Conservation (phyloP, 2,329 filamentous ascomycete genomes). For the Fusarium sambucinum region DNA sequence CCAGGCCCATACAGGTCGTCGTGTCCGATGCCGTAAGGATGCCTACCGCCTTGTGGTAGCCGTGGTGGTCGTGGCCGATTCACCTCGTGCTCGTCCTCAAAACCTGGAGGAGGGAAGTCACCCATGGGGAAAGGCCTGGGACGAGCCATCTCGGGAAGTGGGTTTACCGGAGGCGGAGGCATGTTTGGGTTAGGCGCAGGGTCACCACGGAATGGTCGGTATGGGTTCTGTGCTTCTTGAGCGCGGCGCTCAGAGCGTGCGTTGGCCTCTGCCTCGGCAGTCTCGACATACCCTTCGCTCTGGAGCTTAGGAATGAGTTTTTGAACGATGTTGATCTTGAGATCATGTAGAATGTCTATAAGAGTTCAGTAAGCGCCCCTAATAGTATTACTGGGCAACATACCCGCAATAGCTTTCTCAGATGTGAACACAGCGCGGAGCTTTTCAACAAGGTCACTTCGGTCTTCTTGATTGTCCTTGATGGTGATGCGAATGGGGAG, state of each 20-base stretch:
- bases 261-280: slow-evolving; percentile 58
- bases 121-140: slow-evolving; percentile 73
- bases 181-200: slow-evolving; percentile 68
- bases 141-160: slow-evolving; percentile 68
- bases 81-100: slow-evolving; percentile 93
- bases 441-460: slow-evolving; percentile 61
- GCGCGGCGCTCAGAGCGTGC: slow-evolving; percentile 57
- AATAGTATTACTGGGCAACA: slow-evolving; percentile 1
- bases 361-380: not conserved
- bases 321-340: slow-evolving; percentile 86
- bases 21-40: slow-evolving; percentile 80
- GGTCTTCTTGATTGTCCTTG: slow-evolving; percentile 61
- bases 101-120: slow-evolving; percentile 87
- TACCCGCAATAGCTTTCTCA: slow-evolving; percentile 69
- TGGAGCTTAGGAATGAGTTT: slow-evolving; percentile 82
- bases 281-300: slow-evolving; percentile 82
- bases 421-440: slow-evolving; percentile 79
- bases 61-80: slow-evolving; percentile 71
- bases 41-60: slow-evolving; percentile 60
- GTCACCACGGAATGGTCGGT: slow-evolving; percentile 53
- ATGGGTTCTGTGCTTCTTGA: slow-evolving; percentile 55
- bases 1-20: slow-evolving; percentile 85
- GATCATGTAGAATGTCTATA: slow-evolving; percentile 73
- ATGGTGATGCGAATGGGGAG: slow-evolving; percentile 69
- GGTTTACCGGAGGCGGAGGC: slow-evolving; percentile 75